phyloP scores from a whole-genome alignment of 208 protist genomes.

The Crithidia thermophila region DNA sequence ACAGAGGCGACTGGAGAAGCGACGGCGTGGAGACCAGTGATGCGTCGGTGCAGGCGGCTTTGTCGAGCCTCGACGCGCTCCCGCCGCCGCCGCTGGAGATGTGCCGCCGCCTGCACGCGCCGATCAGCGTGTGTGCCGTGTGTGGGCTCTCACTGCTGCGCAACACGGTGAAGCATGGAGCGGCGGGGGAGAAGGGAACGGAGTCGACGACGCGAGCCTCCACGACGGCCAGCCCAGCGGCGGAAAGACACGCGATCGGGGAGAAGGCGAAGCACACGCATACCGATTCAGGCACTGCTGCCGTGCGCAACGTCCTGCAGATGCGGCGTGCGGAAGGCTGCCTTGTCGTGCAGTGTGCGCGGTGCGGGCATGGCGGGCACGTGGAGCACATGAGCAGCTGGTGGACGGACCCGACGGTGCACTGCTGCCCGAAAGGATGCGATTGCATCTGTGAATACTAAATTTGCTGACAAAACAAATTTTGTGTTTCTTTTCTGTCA shows the following conservation, averaged over 20 bases:
- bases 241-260: background rate
- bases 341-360: conserved; percentile 67
- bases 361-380: conserved; percentile 82
- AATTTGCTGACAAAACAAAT: background rate
- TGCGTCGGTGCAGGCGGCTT: background rate
- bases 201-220: background rate
- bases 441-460: conserved; percentile 74
- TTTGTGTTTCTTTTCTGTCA: too few relatives aligned
- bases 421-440: conserved; percentile 74
- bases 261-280: background rate
- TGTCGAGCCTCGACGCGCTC: background rate
- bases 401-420: conserved; percentile 66
- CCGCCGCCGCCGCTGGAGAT: background rate
- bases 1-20: too few relatives aligned
- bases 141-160: conserved; percentile 61
- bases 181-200: conserved; percentile 1
- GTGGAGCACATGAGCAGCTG: conserved; percentile 73
- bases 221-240: background rate
- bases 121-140: conserved; percentile 62
- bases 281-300: background rate
- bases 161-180: conserved; percentile 18
- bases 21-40: too few relatives aligned
- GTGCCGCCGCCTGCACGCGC: conserved; percentile 34
- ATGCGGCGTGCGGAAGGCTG: conserved; percentile 42
- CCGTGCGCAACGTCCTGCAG: background rate